Base-by-base conservation (phyloP, 2,329 filamentous ascomycete genomes). In the Phialophora tarda region DNA sequence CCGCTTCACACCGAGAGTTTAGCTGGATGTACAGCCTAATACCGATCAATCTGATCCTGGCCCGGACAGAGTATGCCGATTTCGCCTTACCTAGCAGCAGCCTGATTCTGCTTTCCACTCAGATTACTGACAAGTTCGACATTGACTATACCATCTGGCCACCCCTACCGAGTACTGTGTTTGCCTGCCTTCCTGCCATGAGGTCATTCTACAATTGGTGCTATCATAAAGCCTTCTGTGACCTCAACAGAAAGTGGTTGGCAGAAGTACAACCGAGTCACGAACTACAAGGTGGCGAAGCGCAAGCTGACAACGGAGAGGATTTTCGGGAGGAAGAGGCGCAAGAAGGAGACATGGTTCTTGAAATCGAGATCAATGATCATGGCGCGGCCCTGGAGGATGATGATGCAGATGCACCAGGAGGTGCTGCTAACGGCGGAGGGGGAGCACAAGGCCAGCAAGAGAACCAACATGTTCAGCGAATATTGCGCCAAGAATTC, bases 11-110 rank as follows among this genome's bases (percentile, higher is more conserved):
- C 5, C 62, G 71, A 55, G 72, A 76, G 23, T 81, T 77, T 78
- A 74, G 88, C 50, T 83, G 85, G 65, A 71, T 89, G 30, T 88
- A 88, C 1, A 87, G 89, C 1, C 79, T 91, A 6, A 90, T 93
- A 65, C 89, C 88, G 0, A 82, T 89, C 11, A 82, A 87, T 1
- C 81, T 93, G 8, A 82, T 92, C 11, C 82, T 90, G n/a, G 89
- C 89, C 23, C 82, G 90, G 38, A 87, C 89, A 28, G 83, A 81
- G 1, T 81, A 89, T 56, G 85, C 86, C 32, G 89, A 92, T 71
- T 83, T 84, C 2, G 79, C 89, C 7, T 80, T 90, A 6, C 88
- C 88, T 1, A 83, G 86, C 23, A 80, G 90, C 21, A 88, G 88
- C 0, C 82, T 90, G 63, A 75, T 84, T 47, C 83, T 84, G 64